A percentile compares a stretch with the other conserved stretches of the same genome.
These are phyloP conservation scores for Rubroboletus satanas DNA, from an alignment of 768 basidiomycete genomes.

Conservation along the genomic window DNA sequence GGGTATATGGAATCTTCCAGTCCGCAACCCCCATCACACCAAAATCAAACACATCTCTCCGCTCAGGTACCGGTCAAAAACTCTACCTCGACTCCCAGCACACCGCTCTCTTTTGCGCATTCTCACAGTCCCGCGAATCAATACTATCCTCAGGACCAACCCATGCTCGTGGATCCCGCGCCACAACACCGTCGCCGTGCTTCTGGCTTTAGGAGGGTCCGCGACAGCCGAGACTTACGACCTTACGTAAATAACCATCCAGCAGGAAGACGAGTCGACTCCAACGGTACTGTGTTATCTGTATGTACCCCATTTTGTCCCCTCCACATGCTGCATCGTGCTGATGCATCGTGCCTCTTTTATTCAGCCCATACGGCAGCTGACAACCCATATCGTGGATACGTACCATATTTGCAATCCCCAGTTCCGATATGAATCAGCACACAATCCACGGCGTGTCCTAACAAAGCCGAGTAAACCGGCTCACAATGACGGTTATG, in stretches of 20 bases:
- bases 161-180: constrained; percentile 68
- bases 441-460: constrained; percentile 93
- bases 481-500: constrained; percentile 91
- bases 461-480: constrained; percentile 98
- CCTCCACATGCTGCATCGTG: constrained; percentile 2
- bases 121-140: constrained; percentile 48
- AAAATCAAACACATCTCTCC: constrained; percentile 49
- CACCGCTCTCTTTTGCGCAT: constrained; percentile 66
- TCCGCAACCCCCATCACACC: constrained; percentile 51
- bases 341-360: not conserved
- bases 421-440: constrained; percentile 88
- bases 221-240: constrained; percentile 71
- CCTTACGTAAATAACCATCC: constrained; percentile 66
- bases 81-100: constrained; percentile 66
- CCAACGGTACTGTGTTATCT: constrained; percentile 73
- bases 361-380: constrained; percentile 52
- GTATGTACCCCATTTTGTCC: constrained; percentile 45
- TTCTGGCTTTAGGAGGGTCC: constrained; percentile 75
- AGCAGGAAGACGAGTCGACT: constrained; percentile 69
- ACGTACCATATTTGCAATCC: constrained; percentile 96
- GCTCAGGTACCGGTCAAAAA: constrained; percentile 46
- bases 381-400: constrained; percentile 84
- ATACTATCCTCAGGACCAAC: constrained; percentile 59
- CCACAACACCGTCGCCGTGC: constrained; percentile 58
- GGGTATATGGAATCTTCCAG: constrained; percentile 63